A percentile compares a stretch with the other conserved stretches of the same genome.
phyloP scores from a whole-genome alignment of 495 filamentous ascomycete species.

The Annulohypoxylon moriforme region DNA sequence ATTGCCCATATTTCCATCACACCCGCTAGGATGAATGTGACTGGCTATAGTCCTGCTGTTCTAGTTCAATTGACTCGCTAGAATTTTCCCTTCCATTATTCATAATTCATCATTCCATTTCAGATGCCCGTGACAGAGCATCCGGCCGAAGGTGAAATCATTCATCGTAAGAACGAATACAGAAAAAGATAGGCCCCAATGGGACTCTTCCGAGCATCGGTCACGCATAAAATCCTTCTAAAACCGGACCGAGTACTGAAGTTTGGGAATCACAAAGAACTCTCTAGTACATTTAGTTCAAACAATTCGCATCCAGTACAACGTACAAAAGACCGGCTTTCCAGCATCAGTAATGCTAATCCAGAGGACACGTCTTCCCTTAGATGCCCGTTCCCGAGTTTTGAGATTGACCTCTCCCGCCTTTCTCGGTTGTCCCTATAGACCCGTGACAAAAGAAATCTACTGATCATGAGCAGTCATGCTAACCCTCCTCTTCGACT shows the following conservation, averaged over 20 bases:
- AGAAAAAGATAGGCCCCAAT: slow-evolving; percentile 13
- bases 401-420: slow-evolving; percentile 30
- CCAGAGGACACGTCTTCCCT: slow-evolving; percentile 19
- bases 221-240: slow-evolving; percentile 13
- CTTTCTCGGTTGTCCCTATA: slow-evolving; percentile 30
- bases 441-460: slow-evolving; percentile 22
- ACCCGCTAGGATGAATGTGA: neutral
- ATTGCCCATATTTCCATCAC: neutral
- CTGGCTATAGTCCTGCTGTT: neutral
- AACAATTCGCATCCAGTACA: slow-evolving; percentile 34
- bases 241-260: slow-evolving; percentile 10
- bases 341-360: slow-evolving; percentile 19
- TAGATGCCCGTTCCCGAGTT: slow-evolving; percentile 39
- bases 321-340: slow-evolving; percentile 43
- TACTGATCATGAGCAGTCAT: slow-evolving; percentile 31
- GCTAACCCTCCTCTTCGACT: slow-evolving; percentile 13
- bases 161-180: slow-evolving; percentile 9
- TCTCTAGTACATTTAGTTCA: slow-evolving; percentile 30
- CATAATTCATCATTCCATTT: neutral
- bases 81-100: slow-evolving; percentile 4
- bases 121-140: slow-evolving; percentile 5
- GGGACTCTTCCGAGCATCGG: slow-evolving; percentile 23
- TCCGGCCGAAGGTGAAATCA: neutral
- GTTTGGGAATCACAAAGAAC: slow-evolving; percentile 3
- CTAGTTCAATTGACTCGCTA: neutral